Evolutionary conservation across 2,329 filamentous ascomycete species (phyloP).

Genomic region (Tolypocladium paradoxum): DNA sequence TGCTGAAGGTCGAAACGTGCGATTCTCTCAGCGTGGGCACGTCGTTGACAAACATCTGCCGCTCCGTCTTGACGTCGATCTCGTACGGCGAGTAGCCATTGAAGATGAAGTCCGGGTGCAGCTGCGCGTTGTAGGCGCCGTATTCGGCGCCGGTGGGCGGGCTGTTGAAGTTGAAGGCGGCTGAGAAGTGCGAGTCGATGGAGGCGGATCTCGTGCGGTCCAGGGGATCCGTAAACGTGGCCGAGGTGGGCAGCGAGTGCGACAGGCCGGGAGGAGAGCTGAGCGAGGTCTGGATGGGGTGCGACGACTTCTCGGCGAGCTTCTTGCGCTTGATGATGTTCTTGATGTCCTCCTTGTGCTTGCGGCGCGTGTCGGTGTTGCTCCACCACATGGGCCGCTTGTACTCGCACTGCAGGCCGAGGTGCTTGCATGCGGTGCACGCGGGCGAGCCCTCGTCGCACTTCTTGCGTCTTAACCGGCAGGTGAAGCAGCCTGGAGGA

Average conservation of each 20-base stretch:
- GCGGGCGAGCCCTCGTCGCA: constrained; percentile 54
- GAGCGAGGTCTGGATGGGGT: constrained; percentile 42
- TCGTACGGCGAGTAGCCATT: constrained; percentile 68
- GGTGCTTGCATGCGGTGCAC: constrained; percentile 57
- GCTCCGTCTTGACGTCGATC: constrained; percentile 90
- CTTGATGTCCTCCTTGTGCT: constrained; percentile 94
- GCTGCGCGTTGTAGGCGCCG: constrained; percentile 51
- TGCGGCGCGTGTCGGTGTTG: constrained; percentile 74
- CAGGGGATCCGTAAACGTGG: constrained; percentile 65
- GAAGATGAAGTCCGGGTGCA: constrained; percentile 51
- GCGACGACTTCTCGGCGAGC: constrained; percentile 71
- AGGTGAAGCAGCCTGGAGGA: constrained; percentile 53
- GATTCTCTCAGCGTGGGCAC: constrained; percentile 78
- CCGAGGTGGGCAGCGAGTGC: constrained; percentile 71
- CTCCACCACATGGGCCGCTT: constrained; percentile 97
- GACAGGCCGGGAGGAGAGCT: constrained; percentile 68
- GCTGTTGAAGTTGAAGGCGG: constrained; percentile 63
- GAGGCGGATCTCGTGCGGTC: constrained; percentile 66
- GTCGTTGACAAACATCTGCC: constrained; percentile 88
- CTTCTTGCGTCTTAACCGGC: constrained; percentile 57
- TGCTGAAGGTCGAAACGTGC: constrained; percentile 84
- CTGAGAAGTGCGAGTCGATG: constrained; percentile 68
- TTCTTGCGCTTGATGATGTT: constrained; percentile 96
- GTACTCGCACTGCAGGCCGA: constrained; percentile 87
- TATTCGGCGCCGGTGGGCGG: constrained; percentile 42